A percentile compares a stretch with the other conserved stretches of the same genome.
These are phyloP conservation scores for Tetrahymena elliotti DNA, from an alignment of 73 alveolate genomes.

Conservation along the genomic window DNA sequence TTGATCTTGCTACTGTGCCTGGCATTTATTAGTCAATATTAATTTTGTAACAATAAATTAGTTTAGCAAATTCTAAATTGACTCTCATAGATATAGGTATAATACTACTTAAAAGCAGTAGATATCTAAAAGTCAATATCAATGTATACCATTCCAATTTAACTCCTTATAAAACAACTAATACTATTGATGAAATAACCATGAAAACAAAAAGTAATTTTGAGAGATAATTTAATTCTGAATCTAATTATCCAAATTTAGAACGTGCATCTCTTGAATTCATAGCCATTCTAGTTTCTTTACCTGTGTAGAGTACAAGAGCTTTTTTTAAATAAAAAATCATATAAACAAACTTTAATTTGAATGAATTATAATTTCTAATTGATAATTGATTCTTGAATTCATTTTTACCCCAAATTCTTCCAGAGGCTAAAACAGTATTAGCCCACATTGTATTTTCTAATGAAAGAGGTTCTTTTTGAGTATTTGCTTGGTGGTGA, in stretches of 20 bases:
- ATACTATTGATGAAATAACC: constrained; percentile 44
- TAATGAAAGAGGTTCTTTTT: constrained; percentile 56
- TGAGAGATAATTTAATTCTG: constrained; percentile 63
- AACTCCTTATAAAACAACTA: background rate
- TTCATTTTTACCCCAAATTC: background rate
- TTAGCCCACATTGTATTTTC: constrained; percentile 90
- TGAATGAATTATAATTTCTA: too few relatives aligned
- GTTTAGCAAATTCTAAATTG: constrained; percentile 87
- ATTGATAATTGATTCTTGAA: background rate
- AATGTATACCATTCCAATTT: background rate
- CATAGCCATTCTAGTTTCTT: constrained; percentile 87
- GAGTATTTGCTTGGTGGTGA: background rate
- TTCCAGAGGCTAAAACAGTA: constrained; percentile 83
- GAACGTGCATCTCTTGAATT: constrained; percentile 72
- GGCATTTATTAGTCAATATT: constrained; percentile 63
- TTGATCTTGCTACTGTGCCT: constrained; percentile 89
- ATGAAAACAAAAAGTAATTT: constrained; percentile 56
- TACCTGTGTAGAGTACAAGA: constrained; percentile 87
- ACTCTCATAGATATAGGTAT: constrained; percentile 94
- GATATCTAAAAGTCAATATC: constrained; percentile 54
- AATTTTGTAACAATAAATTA: constrained; percentile 64
- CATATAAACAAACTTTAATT: background rate
- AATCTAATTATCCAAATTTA: constrained; percentile 76
- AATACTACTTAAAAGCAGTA: constrained; percentile 74
- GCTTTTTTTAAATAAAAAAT: constrained; percentile 17